Evolutionary conservation across 2,329 filamentous ascomycete genomes (phyloP), one percentile per base, ranked within the genome.

Genomic region (Aspergillus sp.): DNA sequence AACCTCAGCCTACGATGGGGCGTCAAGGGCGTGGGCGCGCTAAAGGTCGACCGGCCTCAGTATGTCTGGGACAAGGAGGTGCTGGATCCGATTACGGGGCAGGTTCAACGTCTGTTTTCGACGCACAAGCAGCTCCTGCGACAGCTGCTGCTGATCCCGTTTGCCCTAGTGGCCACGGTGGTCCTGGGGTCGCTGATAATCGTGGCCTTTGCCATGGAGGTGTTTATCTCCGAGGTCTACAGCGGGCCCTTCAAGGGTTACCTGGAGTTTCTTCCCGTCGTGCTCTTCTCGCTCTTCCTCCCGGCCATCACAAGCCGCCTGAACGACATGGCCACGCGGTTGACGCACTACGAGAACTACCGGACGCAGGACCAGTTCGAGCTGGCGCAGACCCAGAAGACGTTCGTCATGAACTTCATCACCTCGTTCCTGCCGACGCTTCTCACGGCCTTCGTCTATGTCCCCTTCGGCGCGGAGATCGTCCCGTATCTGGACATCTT

Each of bases 391-490:
- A 85, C 91, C 0, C 79, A 84, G 37, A 98, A 98, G 67, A 82
- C 93, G 20, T 96, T 98, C 51, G 78, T 96, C 10, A 75, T 96
- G 51, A 93, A 95, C 66, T 94, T 95, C 61, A 89, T 96, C 61
- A 93, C 86, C 4, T 93, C 88, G 0, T 96, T 95, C 56, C 77
- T 93, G 32, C 83, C 86, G 1, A 80, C 93, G n/a, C 80, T 93
- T 52, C 72, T 96, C 12, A 95, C 88, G 0, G 85, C 88, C 0
- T 96, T 95, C 47, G 78, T 95, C 41, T 96, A 95, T 50, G 84
- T 94, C 13, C 89, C 89, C 0, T 96, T 96, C 48, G 89, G 85
- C 10, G 76, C 78, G 38, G 61, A 86, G 28, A 75, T 98, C 8
- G 77, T 91, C 0, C 89, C 91, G 0, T 82, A 93, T 52, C 75